Evolutionary conservation across 1,284 basidiomycete genomes (phyloP), one percentile per base, ranked within the genome.

Genomic region (Trichosporon sp.): DNA sequence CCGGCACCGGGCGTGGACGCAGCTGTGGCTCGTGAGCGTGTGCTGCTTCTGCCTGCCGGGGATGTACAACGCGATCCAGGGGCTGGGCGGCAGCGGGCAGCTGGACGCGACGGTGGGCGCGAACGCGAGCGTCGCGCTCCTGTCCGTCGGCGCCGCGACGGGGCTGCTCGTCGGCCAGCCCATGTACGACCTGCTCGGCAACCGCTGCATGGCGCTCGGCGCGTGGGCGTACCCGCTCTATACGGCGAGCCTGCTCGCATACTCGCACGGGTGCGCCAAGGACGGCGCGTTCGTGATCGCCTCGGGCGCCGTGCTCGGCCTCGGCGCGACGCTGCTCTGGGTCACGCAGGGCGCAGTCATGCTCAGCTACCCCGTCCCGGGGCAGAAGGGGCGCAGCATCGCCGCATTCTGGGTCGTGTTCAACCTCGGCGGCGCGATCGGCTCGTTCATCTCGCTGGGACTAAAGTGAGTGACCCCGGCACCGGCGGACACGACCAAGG

Each of bases 291-390:
- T 92, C 75, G 89, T 91, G 66, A 89, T 94, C 73, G 87, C 86
- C 32, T 86, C 91, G 0, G 93, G 92, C 35, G 91, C 91, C 32
- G 84, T 94, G 69, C 88, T 95, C 18, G 93, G 93, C 60, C 76
- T 93, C 65, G 93, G 91, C 76, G 93, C 93, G 13, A 91, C 90
- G 62, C 79, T 94, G 29, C 85, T 95, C n/a, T 93, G 92, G 92
- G 89, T 91, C 0, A 90, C 91, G 0, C 92, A 94, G 77, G 92
- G 92, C 21, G 89, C 88, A 5, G 84, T 93, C 71, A 93, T 93
- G 89, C 85, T 95, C 76, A 87, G 90, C 1, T 95, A 93, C 79
- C 90, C 91, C 0, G 67, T 89, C 47, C 89, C 90, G 78, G 76
- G 83, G 73, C 86, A 92, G 78, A 95, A 95, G 80, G 92, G 92